phyloP scores from a whole-genome alignment of 352 stramenopile species.

The Pythium diclinum region DNA sequence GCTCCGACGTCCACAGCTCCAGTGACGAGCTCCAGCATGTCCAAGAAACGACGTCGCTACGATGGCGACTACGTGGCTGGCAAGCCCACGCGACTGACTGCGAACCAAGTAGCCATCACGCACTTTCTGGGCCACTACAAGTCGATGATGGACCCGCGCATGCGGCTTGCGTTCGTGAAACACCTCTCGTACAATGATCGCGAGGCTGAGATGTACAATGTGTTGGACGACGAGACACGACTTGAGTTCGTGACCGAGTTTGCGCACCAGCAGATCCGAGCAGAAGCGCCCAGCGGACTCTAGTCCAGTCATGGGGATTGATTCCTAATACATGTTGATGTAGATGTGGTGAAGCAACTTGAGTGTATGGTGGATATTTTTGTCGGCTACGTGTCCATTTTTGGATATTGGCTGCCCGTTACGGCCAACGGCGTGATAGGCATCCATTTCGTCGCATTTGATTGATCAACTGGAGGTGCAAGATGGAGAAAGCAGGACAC shows the following conservation, averaged over 20 bases:
- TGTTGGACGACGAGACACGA: constrained; percentile 44
- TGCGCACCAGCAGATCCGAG: not conserved
- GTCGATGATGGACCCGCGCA: constrained; percentile 25
- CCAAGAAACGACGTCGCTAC: constrained; percentile 12
- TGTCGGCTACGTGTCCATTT: not conserved
- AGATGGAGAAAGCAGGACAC: not conserved
- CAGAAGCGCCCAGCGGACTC: not conserved
- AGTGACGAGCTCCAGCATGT: not conserved
- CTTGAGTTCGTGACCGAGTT: constrained; percentile 46
- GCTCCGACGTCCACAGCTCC: not conserved
- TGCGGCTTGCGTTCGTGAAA: constrained; percentile 39
- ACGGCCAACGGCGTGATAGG: not conserved
- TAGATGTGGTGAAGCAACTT: too few relatives aligned
- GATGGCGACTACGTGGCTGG: not conserved
- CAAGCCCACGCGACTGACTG: constrained; percentile 21
- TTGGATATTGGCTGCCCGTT: not conserved
- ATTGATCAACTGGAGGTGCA: not conserved
- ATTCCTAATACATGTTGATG: not conserved
- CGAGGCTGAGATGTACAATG: constrained; percentile 66
- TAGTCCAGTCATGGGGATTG: not conserved
- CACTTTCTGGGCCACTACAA: constrained; percentile 44
- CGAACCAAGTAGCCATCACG: constrained; percentile 41
- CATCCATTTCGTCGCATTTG: not conserved
- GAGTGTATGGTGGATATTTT: too few relatives aligned
- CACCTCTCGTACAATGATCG: constrained; percentile 42